A percentile compares a stretch with the other conserved stretches of the same genome.
Conservation (phyloP, 2,329 filamentous ascomycete species). For the Calcarisporium arbuscula region DNA sequence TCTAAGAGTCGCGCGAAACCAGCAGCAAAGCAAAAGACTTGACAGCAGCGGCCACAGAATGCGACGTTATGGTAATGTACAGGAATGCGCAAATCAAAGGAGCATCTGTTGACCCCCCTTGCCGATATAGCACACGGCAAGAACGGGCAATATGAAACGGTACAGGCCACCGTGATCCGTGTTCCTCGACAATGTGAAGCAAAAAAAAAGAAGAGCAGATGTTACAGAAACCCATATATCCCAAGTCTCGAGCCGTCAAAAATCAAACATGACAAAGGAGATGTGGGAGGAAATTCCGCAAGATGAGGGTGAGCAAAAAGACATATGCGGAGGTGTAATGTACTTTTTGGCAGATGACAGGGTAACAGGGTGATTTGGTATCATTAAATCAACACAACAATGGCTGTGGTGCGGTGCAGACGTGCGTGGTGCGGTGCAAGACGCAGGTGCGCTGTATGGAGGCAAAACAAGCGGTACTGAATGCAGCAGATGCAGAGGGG, state of each 20-base stretch:
- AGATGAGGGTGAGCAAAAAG: no score
- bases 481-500: constrained; percentile 33
- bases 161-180: constrained; percentile 19
- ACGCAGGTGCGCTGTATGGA: constrained; percentile 11
- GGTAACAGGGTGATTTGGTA: constrained; percentile 22
- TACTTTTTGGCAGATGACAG: constrained; percentile 12
- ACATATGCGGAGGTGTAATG: constrained; percentile 19
- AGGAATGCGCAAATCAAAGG: constrained; percentile 36
- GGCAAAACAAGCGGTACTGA: constrained; percentile 21
- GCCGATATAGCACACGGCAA: constrained; percentile 24
- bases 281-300: constrained; percentile 19
- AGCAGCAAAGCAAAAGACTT: constrained; percentile 26
- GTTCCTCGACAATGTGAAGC: constrained; percentile 19
- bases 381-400: constrained; percentile 31
- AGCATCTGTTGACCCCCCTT: constrained; percentile 31
- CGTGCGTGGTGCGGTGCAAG: constrained; percentile 9
- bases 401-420: constrained; percentile 8
- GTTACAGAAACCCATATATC: constrained; percentile 25
- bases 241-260: constrained; percentile 17
- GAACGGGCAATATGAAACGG: constrained; percentile 13
- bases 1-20: constrained; percentile 27
- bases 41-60: constrained; percentile 35
- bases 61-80: constrained; percentile 50
- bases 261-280: constrained; percentile 14
- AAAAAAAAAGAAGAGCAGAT: constrained; percentile 13